A percentile compares a stretch with the other conserved stretches of the same genome.
Evolutionary conservation across 2,329 filamentous ascomycete species (phyloP).

Genomic region (Ophiostoma novo-ulmi): DNA sequence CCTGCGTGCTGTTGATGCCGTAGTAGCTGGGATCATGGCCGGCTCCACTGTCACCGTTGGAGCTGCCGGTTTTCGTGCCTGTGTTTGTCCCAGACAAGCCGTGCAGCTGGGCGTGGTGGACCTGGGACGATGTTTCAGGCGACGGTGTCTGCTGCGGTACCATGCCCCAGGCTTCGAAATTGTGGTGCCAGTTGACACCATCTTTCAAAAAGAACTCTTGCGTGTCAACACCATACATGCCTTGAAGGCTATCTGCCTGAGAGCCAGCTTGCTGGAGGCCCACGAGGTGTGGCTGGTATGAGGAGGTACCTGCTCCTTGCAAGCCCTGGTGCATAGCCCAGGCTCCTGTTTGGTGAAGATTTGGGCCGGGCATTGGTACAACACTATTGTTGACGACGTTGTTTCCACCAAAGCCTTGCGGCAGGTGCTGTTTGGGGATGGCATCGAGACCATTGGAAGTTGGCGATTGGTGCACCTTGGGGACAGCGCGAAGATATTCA

Average conservation of each 20-base stretch:
- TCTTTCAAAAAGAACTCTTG: conserved; percentile 56
- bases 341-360: neutral
- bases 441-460: neutral
- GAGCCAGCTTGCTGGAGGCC: neutral
- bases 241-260: conserved; percentile 14
- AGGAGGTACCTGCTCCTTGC: neutral
- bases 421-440: neutral
- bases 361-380: neutral
- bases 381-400: conserved; percentile 9
- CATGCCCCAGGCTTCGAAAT: conserved; percentile 51
- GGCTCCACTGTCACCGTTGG: conserved; percentile 6
- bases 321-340: conserved; percentile 23
- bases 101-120: conserved; percentile 18
- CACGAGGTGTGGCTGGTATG: neutral
- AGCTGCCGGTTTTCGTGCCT: neutral
- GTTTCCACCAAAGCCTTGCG: conserved; percentile 1
- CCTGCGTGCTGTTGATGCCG: neutral
- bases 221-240: conserved; percentile 43
- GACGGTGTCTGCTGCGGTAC: conserved; percentile 21
- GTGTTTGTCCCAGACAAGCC: neutral
- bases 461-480: neutral
- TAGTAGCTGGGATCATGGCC: neutral
- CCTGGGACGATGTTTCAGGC: conserved; percentile 12
- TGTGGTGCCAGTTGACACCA: conserved; percentile 53
- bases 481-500: conserved; percentile 18